phyloP scores from a whole-genome alignment of 1,284 basidiomycete genomes.

The Ustilago bromivora region DNA sequence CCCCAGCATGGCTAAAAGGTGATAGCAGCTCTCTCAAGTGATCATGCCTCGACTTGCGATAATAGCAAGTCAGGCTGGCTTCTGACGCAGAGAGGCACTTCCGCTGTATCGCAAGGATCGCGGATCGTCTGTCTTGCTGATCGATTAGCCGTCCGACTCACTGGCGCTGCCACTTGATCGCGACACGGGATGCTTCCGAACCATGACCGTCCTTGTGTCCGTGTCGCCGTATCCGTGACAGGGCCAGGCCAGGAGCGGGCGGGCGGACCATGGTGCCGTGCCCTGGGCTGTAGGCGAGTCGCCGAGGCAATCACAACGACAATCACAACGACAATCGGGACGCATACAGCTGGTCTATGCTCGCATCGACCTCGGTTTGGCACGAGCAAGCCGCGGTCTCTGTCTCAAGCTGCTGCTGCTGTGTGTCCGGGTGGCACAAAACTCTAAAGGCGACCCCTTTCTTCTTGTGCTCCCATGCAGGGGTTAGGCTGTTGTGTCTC shows the following conservation, averaged over 20 bases:
- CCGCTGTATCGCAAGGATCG: not conserved
- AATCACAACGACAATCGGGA: not conserved
- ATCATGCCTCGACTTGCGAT: not conserved
- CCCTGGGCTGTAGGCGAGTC: not conserved
- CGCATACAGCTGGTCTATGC: constrained; percentile 3
- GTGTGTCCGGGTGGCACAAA: constrained; percentile 1
- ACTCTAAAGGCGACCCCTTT: not conserved
- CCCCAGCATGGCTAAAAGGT: not conserved
- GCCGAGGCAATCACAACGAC: constrained; percentile 1
- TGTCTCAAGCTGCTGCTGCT: not conserved
- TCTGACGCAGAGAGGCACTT: not conserved
- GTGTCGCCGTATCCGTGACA: not conserved
- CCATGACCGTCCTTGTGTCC: constrained; percentile 2
- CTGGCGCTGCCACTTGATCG: not conserved
- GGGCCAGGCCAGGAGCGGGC: not conserved
- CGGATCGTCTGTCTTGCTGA: constrained; percentile 10
- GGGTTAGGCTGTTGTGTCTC: not conserved
- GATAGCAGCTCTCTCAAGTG: not conserved
- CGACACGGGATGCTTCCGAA: constrained; percentile 11
- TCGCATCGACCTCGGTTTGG: not conserved
- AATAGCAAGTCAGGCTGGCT: not conserved
- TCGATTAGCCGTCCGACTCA: constrained; percentile 10
- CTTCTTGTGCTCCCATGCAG: not conserved
- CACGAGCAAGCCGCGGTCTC: not conserved
- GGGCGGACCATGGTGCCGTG: not conserved